Evolutionary conservation across 225 moss, liverwort and hornwort species (phyloP).

Genomic region (Pseudoscleropodium purum): DNA sequence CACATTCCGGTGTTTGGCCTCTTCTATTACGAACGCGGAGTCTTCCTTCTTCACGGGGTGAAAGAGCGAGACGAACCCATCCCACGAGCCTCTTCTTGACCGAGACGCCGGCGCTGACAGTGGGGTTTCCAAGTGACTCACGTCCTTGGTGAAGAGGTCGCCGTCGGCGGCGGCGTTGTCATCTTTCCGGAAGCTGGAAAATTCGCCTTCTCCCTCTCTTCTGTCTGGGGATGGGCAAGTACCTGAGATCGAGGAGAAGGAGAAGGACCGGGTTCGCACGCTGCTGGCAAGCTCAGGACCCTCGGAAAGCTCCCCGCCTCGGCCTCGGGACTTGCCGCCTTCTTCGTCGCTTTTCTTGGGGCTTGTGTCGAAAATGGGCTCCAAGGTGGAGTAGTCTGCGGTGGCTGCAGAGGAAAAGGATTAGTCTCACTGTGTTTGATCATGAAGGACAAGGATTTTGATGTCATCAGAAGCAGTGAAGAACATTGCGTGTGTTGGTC

Average conservation of each 20-base stretch:
- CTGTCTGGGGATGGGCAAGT: slow-evolving; percentile 26
- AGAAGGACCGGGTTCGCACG: slow-evolving; percentile 52
- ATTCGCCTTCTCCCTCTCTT: slow-evolving; percentile 25
- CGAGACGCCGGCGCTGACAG: slow-evolving; percentile 13
- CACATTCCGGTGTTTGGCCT: slow-evolving; percentile 31
- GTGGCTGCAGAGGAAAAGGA: not conserved
- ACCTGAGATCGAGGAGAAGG: slow-evolving; percentile 49
- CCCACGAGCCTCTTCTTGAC: slow-evolving; percentile 38
- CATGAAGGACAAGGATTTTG: not conserved
- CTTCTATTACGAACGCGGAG: slow-evolving; percentile 3
- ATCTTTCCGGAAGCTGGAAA: slow-evolving; percentile 78
- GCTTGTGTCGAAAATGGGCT: slow-evolving; percentile 23
- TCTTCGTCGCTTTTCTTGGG: slow-evolving; percentile 13
- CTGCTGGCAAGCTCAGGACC: slow-evolving; percentile 54
- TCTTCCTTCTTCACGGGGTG: slow-evolving; percentile 41
- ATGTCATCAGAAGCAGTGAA: not conserved
- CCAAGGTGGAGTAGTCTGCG: not conserved
- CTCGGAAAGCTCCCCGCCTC: slow-evolving; percentile 5
- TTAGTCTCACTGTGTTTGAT: not conserved
- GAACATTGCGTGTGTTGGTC: not conserved
- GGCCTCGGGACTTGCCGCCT: not conserved
- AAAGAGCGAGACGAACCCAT: slow-evolving; percentile 64
- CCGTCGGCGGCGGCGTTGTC: not conserved
- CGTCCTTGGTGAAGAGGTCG: not conserved
- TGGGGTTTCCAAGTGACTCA: slow-evolving; percentile 10